Evolutionary conservation across 176 grass and related monocot genomes (phyloP).

Genomic region (Areca catechu): DNA sequence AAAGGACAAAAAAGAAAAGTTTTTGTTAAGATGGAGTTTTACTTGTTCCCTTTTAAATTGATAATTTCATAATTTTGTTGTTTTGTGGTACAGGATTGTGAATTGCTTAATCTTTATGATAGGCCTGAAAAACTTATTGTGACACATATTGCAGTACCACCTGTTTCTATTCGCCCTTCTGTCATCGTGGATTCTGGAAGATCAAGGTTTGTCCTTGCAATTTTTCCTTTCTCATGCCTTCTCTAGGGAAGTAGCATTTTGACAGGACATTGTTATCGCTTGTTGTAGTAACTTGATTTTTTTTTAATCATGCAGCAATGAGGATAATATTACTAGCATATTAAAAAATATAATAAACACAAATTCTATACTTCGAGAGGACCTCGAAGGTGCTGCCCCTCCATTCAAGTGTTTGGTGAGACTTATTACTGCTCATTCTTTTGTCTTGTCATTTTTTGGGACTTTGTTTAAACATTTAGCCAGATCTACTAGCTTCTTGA

Average conservation of each 20-base stretch:
- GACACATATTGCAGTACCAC: constrained; percentile 76
- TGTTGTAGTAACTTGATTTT: not conserved
- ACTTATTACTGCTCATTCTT: not conserved
- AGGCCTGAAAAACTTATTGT: constrained; percentile 92
- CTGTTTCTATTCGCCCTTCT: constrained; percentile 75
- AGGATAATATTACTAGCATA: constrained; percentile 81
- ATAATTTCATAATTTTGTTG: not conserved
- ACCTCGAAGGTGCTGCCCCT: constrained; percentile 50
- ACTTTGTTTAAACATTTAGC: no score
- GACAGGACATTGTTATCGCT: not conserved
- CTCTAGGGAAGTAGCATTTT: no score
- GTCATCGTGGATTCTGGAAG: constrained; percentile 47
- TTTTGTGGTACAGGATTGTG: constrained; percentile 70
- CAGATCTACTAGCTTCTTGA: no score
- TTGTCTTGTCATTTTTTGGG: no score
- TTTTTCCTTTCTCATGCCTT: not conserved
- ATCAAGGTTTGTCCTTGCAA: constrained; percentile 37
- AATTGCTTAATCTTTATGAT: constrained; percentile 85
- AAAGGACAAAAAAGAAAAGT: no score
- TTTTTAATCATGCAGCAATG: constrained; percentile 51
- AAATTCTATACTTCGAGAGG: constrained; percentile 76
- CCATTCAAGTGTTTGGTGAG: constrained; percentile 68
- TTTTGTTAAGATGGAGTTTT: no score
- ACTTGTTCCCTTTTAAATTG: no score
- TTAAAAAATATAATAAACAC: constrained; percentile 62